These are phyloP conservation scores for Zygotorulaspora florentina DNA, from an alignment of 805 yeast species.

Conservation along the genomic window DNA sequence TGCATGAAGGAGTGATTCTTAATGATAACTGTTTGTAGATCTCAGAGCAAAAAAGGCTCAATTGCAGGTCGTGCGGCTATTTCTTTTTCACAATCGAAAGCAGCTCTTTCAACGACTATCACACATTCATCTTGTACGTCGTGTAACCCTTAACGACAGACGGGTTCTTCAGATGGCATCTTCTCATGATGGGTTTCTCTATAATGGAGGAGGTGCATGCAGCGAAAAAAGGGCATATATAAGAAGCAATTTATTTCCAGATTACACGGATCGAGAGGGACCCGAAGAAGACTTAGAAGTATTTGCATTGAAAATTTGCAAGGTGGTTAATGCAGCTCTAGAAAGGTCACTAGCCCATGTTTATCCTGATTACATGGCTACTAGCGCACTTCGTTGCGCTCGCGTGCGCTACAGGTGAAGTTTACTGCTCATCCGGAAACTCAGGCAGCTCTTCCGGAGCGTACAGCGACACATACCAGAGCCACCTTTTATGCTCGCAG, in stretches of 20 bases:
- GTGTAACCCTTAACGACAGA: too few relatives aligned
- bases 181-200: too few relatives aligned
- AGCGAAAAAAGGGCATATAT: background rate
- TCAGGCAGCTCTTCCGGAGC: slow-evolving; percentile 6
- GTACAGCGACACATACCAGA: slow-evolving; percentile 13
- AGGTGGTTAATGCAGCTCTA: background rate
- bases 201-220: background rate
- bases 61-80: too few relatives aligned
- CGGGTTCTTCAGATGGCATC: too few relatives aligned
- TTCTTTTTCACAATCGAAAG: too few relatives aligned
- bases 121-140: too few relatives aligned
- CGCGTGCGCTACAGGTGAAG: slow-evolving; percentile 4
- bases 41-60: too few relatives aligned
- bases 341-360: background rate
- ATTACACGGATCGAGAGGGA: background rate
- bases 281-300: background rate
- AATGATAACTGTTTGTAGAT: too few relatives aligned
- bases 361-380: slow-evolving; percentile 1
- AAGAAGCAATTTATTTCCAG: background rate
- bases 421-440: slow-evolving; percentile 8
- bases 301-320: background rate
- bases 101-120: too few relatives aligned
- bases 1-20: too few relatives aligned
- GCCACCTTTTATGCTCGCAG: slow-evolving; percentile 24
- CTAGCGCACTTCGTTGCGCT: background rate